These are phyloP conservation scores for Cardamine occulta DNA, from an alignment of 345 rosid species.

Conservation along the genomic window DNA sequence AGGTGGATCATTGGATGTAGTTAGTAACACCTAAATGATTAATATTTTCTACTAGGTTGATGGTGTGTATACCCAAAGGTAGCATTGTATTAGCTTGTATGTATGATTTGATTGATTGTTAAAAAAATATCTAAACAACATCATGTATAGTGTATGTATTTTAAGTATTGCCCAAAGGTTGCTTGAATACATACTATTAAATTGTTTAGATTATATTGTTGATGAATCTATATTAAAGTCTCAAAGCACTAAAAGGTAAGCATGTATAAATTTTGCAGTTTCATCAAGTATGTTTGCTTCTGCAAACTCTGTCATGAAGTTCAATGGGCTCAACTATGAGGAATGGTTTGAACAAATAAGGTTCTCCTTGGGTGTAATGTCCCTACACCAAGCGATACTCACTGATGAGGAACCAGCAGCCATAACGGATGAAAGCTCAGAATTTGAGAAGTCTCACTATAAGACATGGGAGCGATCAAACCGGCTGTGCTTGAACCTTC, in stretches of 20 bases:
- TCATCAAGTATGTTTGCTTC: constrained; percentile 3
- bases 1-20: too few species aligned
- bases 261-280: neutral
- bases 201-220: too few species aligned
- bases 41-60: too few species aligned
- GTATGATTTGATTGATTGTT: too few species aligned
- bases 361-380: neutral
- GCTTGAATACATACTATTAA: too few species aligned
- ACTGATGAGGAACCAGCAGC: neutral
- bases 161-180: too few species aligned
- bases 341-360: neutral
- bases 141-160: too few species aligned
- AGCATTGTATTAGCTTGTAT: too few species aligned
- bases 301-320: constrained; percentile 7
- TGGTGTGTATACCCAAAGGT: too few species aligned
- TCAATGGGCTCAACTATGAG: neutral
- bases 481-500: neutral
- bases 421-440: neutral
- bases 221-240: neutral
- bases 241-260: constrained; percentile 8
- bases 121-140: too few species aligned
- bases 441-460: neutral
- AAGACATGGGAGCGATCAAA: neutral
- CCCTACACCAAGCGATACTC: neutral
- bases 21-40: too few species aligned